A percentile compares a stretch with the other conserved stretches of the same genome.
phyloP scores from a whole-genome alignment of 2,329 filamentous ascomycete species.

The Penicillium nordicum region DNA sequence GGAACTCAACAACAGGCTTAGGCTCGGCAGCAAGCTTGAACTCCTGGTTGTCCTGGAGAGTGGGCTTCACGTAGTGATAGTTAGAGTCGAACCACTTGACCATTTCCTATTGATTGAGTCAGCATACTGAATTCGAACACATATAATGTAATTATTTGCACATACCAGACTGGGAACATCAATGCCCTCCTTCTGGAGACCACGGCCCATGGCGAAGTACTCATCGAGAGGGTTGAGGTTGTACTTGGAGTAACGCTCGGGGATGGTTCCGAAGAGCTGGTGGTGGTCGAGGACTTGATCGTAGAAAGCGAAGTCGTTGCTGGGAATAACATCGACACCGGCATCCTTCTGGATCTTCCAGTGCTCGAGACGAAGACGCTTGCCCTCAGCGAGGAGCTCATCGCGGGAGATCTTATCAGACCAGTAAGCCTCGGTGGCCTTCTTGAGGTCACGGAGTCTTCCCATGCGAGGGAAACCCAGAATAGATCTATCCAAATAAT shows the following conservation, averaged over 20 bases:
- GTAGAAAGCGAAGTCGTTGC: conserved; percentile 99
- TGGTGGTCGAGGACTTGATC: conserved; percentile 22
- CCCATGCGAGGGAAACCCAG: conserved; percentile 99
- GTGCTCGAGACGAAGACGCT: conserved; percentile 93
- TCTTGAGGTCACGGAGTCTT: conserved; percentile 98
- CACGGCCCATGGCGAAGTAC: conserved; percentile 99
- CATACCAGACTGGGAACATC: conserved; percentile 80
- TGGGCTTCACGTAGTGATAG: conserved; percentile 99
- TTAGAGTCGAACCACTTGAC: conserved; percentile 99
- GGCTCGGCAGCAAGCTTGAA: conserved; percentile 85
- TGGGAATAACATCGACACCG: conserved; percentile 94
- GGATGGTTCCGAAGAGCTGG: conserved; percentile 63
- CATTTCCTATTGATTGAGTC: conserved; percentile 67
- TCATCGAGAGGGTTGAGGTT: conserved; percentile 85
- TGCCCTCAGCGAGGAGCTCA: conserved; percentile 89
- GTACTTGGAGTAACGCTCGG: conserved; percentile 89
- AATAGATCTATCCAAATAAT: conserved; percentile 56
- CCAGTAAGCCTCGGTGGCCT: conserved; percentile 99
- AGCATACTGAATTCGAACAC: not conserved
- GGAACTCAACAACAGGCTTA: conserved; percentile 92
- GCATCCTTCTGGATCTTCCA: conserved; percentile 99
- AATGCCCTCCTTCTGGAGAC: conserved; percentile 77
- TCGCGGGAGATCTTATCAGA: conserved; percentile 87
- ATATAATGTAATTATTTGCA: conserved; percentile 6
- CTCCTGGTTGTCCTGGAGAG: conserved; percentile 91